phyloP scores from a whole-genome alignment of 2,329 filamentous ascomycete genomes.

The Aspergillus neoniger region DNA sequence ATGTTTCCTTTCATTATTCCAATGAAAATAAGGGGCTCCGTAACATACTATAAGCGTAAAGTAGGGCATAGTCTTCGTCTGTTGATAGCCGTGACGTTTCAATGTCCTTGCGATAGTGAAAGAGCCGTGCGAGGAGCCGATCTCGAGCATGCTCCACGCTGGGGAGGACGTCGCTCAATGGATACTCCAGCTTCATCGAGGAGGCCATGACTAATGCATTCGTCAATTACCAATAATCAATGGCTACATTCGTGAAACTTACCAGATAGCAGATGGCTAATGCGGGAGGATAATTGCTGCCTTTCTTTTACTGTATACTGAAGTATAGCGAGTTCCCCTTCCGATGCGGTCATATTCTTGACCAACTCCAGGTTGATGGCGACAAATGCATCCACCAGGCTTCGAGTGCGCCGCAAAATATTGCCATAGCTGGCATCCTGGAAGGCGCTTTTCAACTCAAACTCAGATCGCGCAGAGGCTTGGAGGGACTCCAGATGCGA shows the following conservation, averaged over 20 bases:
- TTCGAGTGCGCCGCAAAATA: slow-evolving; percentile 76
- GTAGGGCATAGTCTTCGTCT: slow-evolving; percentile 75
- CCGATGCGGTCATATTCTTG: slow-evolving; percentile 72
- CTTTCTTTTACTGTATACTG: slow-evolving; percentile 78
- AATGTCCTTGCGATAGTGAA: slow-evolving; percentile 76
- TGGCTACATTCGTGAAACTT: slow-evolving; percentile 23
- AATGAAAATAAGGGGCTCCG: not conserved
- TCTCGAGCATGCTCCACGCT: slow-evolving; percentile 80
- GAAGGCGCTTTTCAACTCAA: slow-evolving; percentile 85
- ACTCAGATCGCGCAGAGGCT: slow-evolving; percentile 75
- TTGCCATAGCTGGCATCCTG: slow-evolving; percentile 70
- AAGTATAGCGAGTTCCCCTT: slow-evolving; percentile 79
- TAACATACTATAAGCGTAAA: slow-evolving; percentile 81
- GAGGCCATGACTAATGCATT: slow-evolving; percentile 77
- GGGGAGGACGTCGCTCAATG: slow-evolving; percentile 83
- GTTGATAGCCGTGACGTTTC: slow-evolving; percentile 48
- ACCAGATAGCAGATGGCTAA: slow-evolving; percentile 78
- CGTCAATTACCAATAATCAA: slow-evolving; percentile 10
- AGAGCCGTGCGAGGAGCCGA: slow-evolving; percentile 80
- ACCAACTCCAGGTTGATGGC: slow-evolving; percentile 92
- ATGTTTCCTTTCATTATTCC: too few species aligned
- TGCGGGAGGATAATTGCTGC: slow-evolving; percentile 77
- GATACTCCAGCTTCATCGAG: slow-evolving; percentile 92
- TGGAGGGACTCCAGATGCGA: slow-evolving; percentile 74
- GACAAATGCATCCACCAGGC: slow-evolving; percentile 90